These are phyloP conservation scores for Acacia confusa DNA, from an alignment of 306 rosid species.

Conservation along the genomic window DNA sequence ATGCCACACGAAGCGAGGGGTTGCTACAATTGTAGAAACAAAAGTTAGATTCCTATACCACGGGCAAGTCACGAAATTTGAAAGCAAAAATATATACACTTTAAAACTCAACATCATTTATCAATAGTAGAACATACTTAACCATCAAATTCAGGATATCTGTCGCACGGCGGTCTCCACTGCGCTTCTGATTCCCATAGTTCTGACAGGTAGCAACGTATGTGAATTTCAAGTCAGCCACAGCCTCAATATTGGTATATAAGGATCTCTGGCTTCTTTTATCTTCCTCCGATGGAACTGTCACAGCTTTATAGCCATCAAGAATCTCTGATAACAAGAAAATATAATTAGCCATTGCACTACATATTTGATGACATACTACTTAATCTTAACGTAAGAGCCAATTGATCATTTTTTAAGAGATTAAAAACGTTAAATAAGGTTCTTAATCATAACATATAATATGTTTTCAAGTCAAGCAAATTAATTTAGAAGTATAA, in stretches of 20 bases:
- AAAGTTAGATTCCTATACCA: constrained; percentile 33
- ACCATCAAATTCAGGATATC: constrained; percentile 97
- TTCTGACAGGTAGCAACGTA: constrained; percentile 95
- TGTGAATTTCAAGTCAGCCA: constrained; percentile 96
- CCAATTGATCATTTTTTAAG: too few species aligned
- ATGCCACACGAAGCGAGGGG: constrained; percentile 97
- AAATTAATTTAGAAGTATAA: too few species aligned
- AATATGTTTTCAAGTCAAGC: too few species aligned
- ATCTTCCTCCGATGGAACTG: constrained; percentile 84
- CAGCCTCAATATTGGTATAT: constrained; percentile 85
- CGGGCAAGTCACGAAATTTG: constrained; percentile 18
- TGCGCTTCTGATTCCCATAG: constrained; percentile 93
- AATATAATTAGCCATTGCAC: background rate
- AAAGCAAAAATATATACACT: constrained; percentile 28
- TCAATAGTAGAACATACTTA: constrained; percentile 69
- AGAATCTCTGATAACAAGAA: constrained; percentile 72
- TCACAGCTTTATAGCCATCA: constrained; percentile 86
- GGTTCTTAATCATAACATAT: too few species aligned
- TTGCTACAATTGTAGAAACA: constrained; percentile 51
- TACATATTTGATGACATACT: constrained; percentile 11
- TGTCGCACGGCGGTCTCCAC: constrained; percentile 96
- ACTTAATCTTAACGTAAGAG: too few species aligned
- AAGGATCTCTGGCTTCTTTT: constrained; percentile 87
- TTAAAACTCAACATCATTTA: constrained; percentile 22
- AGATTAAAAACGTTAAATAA: too few species aligned